Conservation (phyloP, 495 filamentous ascomycete species). For the Xylaria cubensis region DNA sequence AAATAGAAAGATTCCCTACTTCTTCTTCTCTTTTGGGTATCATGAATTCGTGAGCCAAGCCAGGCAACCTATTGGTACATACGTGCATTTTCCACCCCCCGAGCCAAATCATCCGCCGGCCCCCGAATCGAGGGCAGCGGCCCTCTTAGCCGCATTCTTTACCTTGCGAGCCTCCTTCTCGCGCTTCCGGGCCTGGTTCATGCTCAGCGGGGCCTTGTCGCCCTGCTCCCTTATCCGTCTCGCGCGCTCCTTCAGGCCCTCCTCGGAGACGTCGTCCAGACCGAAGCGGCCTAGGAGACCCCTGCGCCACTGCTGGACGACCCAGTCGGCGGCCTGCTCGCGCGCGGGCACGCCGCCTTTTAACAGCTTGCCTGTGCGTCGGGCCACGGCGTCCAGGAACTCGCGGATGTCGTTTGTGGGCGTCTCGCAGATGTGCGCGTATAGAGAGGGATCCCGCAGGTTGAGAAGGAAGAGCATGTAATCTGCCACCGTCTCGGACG, state of each 20-base stretch:
- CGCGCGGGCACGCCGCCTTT: constrained; percentile 76
- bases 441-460: constrained; percentile 58
- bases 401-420: constrained; percentile 84
- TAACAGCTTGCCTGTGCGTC: constrained; percentile 73
- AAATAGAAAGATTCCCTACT: neutral
- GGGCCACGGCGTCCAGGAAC: constrained; percentile 72
- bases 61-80: constrained; percentile 13
- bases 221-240: constrained; percentile 26
- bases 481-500: constrained; percentile 77
- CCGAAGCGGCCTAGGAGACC: constrained; percentile 79
- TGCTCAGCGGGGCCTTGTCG: constrained; percentile 47
- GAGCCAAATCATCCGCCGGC: neutral
- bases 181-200: constrained; percentile 54
- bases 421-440: constrained; percentile 63
- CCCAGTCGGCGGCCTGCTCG: constrained; percentile 79
- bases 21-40: constrained; percentile 3
- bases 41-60: constrained; percentile 17
- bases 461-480: constrained; percentile 90
- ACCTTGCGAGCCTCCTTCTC: constrained; percentile 50
- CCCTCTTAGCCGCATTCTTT: constrained; percentile 42
- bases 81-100: neutral
- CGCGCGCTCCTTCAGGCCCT: constrained; percentile 49
- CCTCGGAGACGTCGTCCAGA: constrained; percentile 76
- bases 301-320: constrained; percentile 82
- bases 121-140: constrained; percentile 14